These are phyloP conservation scores for Podaxis sp. DNA, from an alignment of 768 basidiomycete genomes.

Conservation along the genomic window DNA sequence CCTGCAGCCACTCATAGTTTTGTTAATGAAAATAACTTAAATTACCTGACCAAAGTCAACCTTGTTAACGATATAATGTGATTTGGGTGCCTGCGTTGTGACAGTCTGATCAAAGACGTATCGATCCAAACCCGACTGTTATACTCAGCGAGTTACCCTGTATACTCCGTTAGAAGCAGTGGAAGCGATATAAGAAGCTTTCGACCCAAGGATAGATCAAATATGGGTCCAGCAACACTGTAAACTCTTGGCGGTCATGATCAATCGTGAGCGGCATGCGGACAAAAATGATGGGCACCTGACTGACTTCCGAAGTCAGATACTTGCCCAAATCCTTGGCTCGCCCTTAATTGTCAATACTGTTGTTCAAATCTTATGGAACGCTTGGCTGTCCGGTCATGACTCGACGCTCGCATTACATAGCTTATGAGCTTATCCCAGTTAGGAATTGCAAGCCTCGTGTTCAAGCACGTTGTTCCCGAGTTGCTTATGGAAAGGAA, in stretches of 20 bases:
- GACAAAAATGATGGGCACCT: background rate
- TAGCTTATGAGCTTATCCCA: conserved; percentile 2
- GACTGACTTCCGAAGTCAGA: background rate
- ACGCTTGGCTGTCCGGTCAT: background rate
- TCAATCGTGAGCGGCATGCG: background rate
- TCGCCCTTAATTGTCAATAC: background rate
- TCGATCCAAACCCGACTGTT: background rate
- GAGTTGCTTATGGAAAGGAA: conserved; percentile 1
- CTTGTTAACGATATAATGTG: background rate
- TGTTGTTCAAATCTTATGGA: background rate
- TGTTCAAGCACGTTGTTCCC: conserved; percentile 6
- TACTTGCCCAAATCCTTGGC: background rate
- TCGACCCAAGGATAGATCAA: background rate
- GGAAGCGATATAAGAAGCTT: background rate
- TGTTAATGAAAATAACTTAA: background rate
- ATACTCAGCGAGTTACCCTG: background rate
- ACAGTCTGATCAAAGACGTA: background rate
- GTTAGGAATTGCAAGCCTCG: conserved; percentile 4
- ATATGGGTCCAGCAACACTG: background rate
- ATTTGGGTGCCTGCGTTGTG: background rate
- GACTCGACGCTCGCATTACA: too few relatives aligned
- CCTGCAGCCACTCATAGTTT: background rate
- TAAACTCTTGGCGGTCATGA: background rate
- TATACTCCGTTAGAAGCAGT: background rate
- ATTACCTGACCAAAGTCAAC: background rate